phyloP scores from a whole-genome alignment of 1,139 yeast species.

The Pichia sp. region DNA sequence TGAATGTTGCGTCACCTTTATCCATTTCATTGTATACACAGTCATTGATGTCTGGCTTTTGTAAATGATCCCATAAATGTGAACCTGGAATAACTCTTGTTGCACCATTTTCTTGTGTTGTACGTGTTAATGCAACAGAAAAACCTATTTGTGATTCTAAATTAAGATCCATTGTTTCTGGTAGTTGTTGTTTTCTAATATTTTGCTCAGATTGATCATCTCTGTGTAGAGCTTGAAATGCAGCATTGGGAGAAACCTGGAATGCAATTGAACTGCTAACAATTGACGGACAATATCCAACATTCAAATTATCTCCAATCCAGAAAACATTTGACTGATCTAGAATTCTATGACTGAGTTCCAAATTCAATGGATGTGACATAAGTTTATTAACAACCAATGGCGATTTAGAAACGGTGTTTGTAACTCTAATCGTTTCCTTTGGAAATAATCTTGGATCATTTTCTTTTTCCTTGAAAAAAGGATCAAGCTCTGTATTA shows the following conservation, averaged over 20 bases:
- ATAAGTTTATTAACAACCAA: constrained; percentile 11
- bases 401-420: constrained; percentile 14
- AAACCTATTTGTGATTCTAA: constrained; percentile 25
- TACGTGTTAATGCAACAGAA: constrained; percentile 22
- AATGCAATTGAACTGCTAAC: constrained; percentile 26
- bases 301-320: constrained; percentile 14
- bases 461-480: constrained; percentile 9
- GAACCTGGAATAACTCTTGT: constrained; percentile 28
- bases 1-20: constrained; percentile 29
- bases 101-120: constrained; percentile 29
- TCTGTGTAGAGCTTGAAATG: constrained; percentile 26
- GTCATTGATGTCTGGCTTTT: constrained; percentile 25
- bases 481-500: constrained; percentile 11
- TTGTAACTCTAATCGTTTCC: constrained; percentile 12
- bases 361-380: constrained; percentile 11
- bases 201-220: constrained; percentile 27
- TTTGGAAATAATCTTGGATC: constrained; percentile 14
- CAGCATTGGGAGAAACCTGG: constrained; percentile 28
- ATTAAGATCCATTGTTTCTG: constrained; percentile 15
- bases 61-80: constrained; percentile 27
- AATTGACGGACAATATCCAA: constrained; percentile 10
- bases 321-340: constrained; percentile 14
- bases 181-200: constrained; percentile 16
- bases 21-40: constrained; percentile 27
- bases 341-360: constrained; percentile 5